Evolutionary conservation across 1,139 yeast species (phyloP), one percentile per base, ranked within the genome.

Genomic region (Geotrichum candidum): DNA sequence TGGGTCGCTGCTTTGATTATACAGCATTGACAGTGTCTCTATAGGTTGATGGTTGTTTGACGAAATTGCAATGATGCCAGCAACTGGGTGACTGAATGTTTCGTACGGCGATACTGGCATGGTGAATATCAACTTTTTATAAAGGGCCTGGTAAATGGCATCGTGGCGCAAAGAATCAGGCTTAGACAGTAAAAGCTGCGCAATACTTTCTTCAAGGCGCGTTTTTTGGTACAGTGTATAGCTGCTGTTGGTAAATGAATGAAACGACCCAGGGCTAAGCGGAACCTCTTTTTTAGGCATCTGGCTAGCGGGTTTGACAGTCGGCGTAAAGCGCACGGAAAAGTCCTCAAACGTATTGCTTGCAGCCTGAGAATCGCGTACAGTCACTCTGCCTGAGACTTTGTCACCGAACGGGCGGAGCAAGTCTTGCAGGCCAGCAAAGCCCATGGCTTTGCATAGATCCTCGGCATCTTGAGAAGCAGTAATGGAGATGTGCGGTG

Each of bases 61-160:
- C 58, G 87, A 80, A 2, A 92, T 78, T 4, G 88, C 87, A 60
- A 91, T 80, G 22, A 92, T 74, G 59, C 92, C 90, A 1, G 91
- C 82, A 1, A 91, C 83, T 0, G 99, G 98, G 72, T 94, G 98
- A 68, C 90, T 87, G 72, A 92, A 87, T 2, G 94, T 86, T 72
- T 94, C 98, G 72, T 90, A 91, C 0, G 96, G 87, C 1, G 90
- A 85, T 5, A 89, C 77, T 29, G 81, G 81, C 48, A 84, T 81
- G 15, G 88, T 80, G 0, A 92, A 80, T 29, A 88, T 78, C 33
- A 89, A 72, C 65, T 85, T 82, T 55, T 86, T 80, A 66, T 88
- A 80, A 67, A 86, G 80, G 56, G 82, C 81, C 64, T 83, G 75
- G 69, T 86, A 89, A n/a, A 87, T 72, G 4, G 83, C 13, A 10